These are phyloP conservation scores for Pseudogymnoascus pannorum DNA, from an alignment of 2,329 filamentous ascomycete species.

Conservation along the genomic window DNA sequence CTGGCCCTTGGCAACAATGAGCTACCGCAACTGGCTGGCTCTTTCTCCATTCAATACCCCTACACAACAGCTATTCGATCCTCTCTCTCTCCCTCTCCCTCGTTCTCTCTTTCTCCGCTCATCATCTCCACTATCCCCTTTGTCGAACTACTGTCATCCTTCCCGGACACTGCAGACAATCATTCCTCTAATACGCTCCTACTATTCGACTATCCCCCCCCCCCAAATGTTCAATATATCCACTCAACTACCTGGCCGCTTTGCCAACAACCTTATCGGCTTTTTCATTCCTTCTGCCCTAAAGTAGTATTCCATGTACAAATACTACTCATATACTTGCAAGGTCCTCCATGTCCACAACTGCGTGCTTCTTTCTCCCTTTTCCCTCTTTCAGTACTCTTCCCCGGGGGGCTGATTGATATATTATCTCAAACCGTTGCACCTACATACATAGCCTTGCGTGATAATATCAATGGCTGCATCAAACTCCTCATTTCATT, in stretches of 20 bases:
- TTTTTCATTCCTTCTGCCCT: slow-evolving; percentile 2
- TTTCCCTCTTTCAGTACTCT: slow-evolving; percentile 3
- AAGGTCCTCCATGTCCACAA: not conserved
- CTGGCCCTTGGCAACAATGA: not conserved
- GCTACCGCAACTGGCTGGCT: not conserved
- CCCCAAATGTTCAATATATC: slow-evolving; percentile 1
- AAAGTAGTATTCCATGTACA: not conserved
- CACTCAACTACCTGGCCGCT: slow-evolving; percentile 5
- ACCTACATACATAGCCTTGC: slow-evolving; percentile 6
- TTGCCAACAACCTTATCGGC: slow-evolving; percentile 7
- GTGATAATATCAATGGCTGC: slow-evolving; percentile 10
- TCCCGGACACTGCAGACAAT: not conserved
- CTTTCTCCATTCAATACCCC: not conserved
- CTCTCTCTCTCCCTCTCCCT: not conserved
- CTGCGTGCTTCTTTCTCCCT: not conserved
- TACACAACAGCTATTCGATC: not conserved
- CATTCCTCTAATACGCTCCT: not conserved
- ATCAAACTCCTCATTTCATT: not conserved
- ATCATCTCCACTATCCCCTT: not conserved
- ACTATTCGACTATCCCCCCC: not conserved
- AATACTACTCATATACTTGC: slow-evolving; percentile 3
- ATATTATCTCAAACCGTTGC: slow-evolving; percentile 4
- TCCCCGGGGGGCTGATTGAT: not conserved
- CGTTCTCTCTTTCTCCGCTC: too few relatives aligned
- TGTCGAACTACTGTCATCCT: not conserved